Evolutionary conservation across 352 stramenopile species (phyloP), one percentile per base, ranked within the genome.

Genomic region (Thraustochytrium aureum): DNA sequence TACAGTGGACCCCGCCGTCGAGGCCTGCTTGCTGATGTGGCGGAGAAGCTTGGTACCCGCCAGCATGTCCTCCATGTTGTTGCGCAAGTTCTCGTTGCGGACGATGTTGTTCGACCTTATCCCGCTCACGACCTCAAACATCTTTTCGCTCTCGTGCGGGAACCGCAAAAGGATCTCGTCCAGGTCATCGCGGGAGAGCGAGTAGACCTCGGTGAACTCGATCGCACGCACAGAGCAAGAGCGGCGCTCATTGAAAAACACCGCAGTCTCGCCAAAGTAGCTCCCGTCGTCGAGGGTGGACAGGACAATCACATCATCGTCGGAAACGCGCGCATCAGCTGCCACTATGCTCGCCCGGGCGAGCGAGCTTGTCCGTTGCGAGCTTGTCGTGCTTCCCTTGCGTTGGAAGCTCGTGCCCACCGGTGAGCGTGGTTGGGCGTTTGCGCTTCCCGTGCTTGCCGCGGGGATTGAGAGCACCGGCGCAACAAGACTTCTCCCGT

Each of bases 261-360:
- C 61, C 38, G 85, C 83, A 30, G 85, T 89, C 65, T 89, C 86
- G 12, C 87, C 85, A 81, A 89, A 90, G 66, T 86, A 89, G 30
- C 76, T 72, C 5, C 85, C 86, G 67, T 67, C 81, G 26, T 62
- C 45, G 12, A 90, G 81, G 62, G 85, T 90, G 5, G 87, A 84
- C 52, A 88, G 87, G 17, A 88, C 67, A 35, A 84, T 89, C 50
- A 64, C 74, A 1, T 82, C 74, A 39, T 88, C 83, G 47, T 83
- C 67, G 65, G 67, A 73, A 32, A 88, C 61, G 10, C 50, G 39
- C 5, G 2, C 2, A 0, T 73, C 59, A 0, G 52, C 14, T 10
- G 59, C 59, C 10, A 79, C 35, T 2, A 79, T 6, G 61, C 69
- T 79, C 5, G 69, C 69, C 17, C 69, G 50, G 47, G 47, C 26